phyloP scores from a whole-genome alignment of 2,329 filamentous ascomycete genomes.

The Metarhizium humberi region DNA sequence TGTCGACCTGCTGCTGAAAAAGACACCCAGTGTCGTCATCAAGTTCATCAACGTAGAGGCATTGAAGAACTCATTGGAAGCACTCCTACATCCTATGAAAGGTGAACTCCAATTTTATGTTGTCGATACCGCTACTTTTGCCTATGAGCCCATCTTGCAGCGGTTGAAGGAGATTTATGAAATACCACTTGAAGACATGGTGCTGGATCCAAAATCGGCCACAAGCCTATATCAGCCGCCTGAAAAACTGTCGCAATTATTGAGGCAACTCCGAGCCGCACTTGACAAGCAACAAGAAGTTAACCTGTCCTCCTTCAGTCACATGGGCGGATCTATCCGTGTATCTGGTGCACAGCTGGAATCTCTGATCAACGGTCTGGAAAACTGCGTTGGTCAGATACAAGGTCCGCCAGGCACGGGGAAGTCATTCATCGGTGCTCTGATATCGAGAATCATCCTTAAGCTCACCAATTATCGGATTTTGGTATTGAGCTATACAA shows the following conservation, averaged over 20 bases:
- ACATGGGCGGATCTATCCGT: conserved; percentile 16
- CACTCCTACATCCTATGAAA: conserved; percentile 22
- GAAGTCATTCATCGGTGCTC: conserved; percentile 64
- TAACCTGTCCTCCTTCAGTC: conserved; percentile 6
- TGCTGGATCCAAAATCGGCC: conserved; percentile 29
- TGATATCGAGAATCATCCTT: conserved; percentile 48
- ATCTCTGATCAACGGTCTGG: conserved; percentile 46
- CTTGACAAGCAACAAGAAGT: background rate
- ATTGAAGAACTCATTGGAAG: conserved; percentile 35
- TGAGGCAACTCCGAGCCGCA: background rate
- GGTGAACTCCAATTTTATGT: conserved; percentile 38
- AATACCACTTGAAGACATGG: conserved; percentile 43
- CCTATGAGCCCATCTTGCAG: conserved; percentile 57
- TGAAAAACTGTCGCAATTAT: background rate
- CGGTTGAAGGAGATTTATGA: conserved; percentile 46
- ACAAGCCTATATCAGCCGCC: background rate
- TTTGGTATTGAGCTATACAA: conserved; percentile 59
- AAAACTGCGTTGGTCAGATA: conserved; percentile 47
- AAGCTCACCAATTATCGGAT: conserved; percentile 39
- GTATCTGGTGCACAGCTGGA: conserved; percentile 36
- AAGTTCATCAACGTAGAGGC: conserved; percentile 38
- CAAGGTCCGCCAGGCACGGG: conserved; percentile 71
- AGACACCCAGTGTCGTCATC: conserved; percentile 39
- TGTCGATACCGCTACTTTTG: conserved; percentile 58
- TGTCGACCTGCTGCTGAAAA: conserved; percentile 29